Evolutionary conservation across 1,284 basidiomycete species (phyloP).

Genomic region (Ceratobasidium sp.): DNA sequence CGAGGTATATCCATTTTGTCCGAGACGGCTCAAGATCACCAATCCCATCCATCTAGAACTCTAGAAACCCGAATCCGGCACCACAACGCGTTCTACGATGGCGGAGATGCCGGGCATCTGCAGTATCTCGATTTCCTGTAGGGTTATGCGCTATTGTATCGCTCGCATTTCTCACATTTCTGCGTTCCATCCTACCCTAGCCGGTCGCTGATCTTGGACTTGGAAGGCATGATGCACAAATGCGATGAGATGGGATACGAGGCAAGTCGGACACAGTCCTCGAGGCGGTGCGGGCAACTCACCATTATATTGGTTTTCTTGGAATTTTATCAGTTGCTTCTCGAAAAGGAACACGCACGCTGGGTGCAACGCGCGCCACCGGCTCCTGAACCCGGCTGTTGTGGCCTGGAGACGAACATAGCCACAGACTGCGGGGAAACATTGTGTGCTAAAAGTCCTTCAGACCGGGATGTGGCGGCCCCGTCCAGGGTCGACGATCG

Average conservation of each 20-base stretch:
- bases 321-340: slow-evolving; percentile 18
- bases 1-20: slow-evolving; percentile 11
- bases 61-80: slow-evolving; percentile 32
- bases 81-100: slow-evolving; percentile 29
- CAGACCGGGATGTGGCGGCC: background rate
- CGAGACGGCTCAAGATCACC: background rate
- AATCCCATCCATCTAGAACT: slow-evolving; percentile 4
- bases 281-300: background rate
- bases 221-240: slow-evolving; percentile 35
- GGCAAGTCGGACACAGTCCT: background rate
- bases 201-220: slow-evolving; percentile 18
- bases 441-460: background rate
- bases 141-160: slow-evolving; percentile 1
- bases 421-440: slow-evolving; percentile 5
- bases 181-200: slow-evolving; percentile 11
- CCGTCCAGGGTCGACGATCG: slow-evolving; percentile 15
- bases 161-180: slow-evolving; percentile 13
- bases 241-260: slow-evolving; percentile 40
- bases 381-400: background rate
- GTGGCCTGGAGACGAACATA: slow-evolving; percentile 19
- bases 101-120: slow-evolving; percentile 34
- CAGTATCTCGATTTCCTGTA: slow-evolving; percentile 41
- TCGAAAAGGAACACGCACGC: slow-evolving; percentile 32
- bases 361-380: slow-evolving; percentile 31
- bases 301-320: slow-evolving; percentile 5